Evolutionary conservation across 2,329 filamentous ascomycete species (phyloP), one percentile per base, ranked within the genome.

Genomic region (Rhytidhysteron rufulum): DNA sequence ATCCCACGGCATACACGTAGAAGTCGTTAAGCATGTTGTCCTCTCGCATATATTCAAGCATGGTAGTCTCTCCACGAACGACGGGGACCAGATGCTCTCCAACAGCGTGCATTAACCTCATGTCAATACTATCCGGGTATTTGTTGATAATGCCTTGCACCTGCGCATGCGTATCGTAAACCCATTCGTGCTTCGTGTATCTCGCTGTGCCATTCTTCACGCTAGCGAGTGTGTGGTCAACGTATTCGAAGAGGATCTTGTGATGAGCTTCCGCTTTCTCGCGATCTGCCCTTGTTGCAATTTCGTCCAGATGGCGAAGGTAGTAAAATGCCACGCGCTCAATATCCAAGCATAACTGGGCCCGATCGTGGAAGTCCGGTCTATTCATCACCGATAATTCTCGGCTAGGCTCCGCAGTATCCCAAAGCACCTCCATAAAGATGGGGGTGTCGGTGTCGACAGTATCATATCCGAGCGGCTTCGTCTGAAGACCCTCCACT

Each of bases 11-110:
- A 29, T 37, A 7, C 11, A 22, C 33, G 39, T 54, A 54, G 32
- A 41, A 52, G 6, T 38, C 29, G 35, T 48, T 34, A 15, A 54
- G 39, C 6, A 54, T 35, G 19, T 39, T 39, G 32, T 47, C 41
- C 22, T 18, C 25, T 5, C 42, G 30, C 15, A 49, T 18, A 40
- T 40, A 7, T 13, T 22, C n/a, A 2, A 51, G 34, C 34, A 48
- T 43, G 17, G 19, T 41, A 25, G 22, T 24, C 16, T 37, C 25
- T 2, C 37, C 18, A 3, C 43, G 38, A 2, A 52, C 24, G 11
- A 16, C 34, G 10, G 40, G 31, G 3, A 40, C 43, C 15, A 44
- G 4, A 4, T 27, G 10, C 5, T 21, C 5, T 4, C 31, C 39
- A 3, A 41, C n/a, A 19, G 18, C 4, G 8, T 37, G 19, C 17